Evolutionary conservation across 257 asterid species (phyloP), one percentile per base, ranked within the genome.

Genomic region (Solanum chmielewskii): DNA sequence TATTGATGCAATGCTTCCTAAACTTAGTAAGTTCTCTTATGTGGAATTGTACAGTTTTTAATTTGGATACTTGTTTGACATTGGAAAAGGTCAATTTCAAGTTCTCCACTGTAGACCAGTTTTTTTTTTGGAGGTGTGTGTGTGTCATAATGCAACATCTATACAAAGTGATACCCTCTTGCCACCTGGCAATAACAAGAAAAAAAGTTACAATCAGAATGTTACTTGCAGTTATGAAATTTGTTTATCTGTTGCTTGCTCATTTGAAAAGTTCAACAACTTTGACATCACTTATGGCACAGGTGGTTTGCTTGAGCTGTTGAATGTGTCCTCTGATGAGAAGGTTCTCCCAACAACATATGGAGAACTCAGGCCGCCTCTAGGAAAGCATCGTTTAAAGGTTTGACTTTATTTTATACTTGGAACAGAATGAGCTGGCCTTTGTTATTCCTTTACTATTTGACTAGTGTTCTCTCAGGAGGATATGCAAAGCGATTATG

Each of bases 291-390:
- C 83, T 89, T 88, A 11, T 91, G 80, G 68, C 87, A 86, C 96
- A 97, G 99, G 94, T 86, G 95, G 95, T 89, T 91, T 97, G 91
- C 92, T 97, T 89, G 85, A 86, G 91, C 93, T 97, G 89, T 90
- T 97, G 91, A 92, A 90, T 88, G 93, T 95, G 85, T 94, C 98
- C 47, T 90, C 93, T 74, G 99, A 97, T 86, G 98, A 93, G 86
- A 97, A 91, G 91, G 85, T 93, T 78, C 91, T 96, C 77, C 97
- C 95, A 49, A 90, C 95, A 86, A 91, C 99, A 20, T 97, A 93
- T 91, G 99, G 99, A 86, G 98, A 95, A 92, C 88, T 97, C 88
- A 94, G 92, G 91, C 99, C 99, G 59, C 99, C 99, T 90, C 98
- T 97, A 47, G 99, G 99, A 76, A 94, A 95, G 88, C 96, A 97